A percentile compares a stretch with the other conserved stretches of the same genome.
Conservation (phyloP, 1,284 basidiomycete species). For the Ceratobasidium sp. region DNA sequence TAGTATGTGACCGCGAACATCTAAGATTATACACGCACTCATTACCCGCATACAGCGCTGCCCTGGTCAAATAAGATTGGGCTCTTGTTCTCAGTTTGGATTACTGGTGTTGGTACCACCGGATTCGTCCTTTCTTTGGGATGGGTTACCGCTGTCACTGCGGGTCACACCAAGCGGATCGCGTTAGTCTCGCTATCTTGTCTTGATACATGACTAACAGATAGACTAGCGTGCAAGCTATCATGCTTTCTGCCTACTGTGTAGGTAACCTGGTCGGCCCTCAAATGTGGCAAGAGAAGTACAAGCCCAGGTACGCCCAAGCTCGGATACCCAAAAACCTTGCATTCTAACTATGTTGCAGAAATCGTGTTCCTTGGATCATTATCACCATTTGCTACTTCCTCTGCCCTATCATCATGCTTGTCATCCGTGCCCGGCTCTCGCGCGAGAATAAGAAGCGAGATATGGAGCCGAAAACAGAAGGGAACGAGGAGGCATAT, state of each 20-base stretch:
- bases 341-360: not conserved
- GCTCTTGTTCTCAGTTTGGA: conserved; percentile 39
- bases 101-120: conserved; percentile 46
- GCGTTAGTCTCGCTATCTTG: conserved; percentile 12
- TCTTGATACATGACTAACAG: not conserved
- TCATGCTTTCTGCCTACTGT: conserved; percentile 44
- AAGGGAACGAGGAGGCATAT: conserved; percentile 53
- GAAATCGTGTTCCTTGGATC: conserved; percentile 43
- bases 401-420: conserved; percentile 47
- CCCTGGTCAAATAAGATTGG: conserved; percentile 45
- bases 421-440: conserved; percentile 51
- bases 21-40: not conserved
- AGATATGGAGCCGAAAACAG: conserved; percentile 49
- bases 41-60: not conserved
- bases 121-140: conserved; percentile 55
- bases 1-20: not conserved
- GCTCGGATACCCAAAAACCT: not conserved
- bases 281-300: conserved; percentile 43
- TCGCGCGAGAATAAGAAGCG: conserved; percentile 53
- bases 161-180: conserved; percentile 43
- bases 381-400: conserved; percentile 43
- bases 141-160: conserved; percentile 53
- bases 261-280: conserved; percentile 43
- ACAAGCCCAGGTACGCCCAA: conserved; percentile 33
- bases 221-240: conserved; percentile 27